Conservation (phyloP, 2,329 filamentous ascomycete genomes). For the Chalaropsis ovoidea region DNA sequence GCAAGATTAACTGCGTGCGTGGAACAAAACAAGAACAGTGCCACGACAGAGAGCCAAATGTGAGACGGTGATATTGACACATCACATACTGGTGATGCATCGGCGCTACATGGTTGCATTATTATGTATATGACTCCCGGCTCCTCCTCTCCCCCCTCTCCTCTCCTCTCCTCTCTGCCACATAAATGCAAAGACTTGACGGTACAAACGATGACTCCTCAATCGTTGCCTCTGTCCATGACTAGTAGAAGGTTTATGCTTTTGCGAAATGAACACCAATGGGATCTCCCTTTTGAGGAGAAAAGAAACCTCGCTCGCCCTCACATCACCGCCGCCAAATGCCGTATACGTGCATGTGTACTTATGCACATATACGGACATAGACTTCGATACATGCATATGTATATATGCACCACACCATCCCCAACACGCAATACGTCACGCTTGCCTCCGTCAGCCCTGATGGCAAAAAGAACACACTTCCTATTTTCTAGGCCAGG, state of each 20-base stretch:
- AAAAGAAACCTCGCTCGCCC: constrained; percentile 2
- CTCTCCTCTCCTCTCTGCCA: background rate
- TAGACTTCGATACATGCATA: background rate
- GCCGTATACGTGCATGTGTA: background rate
- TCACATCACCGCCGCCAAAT: background rate
- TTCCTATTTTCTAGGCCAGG: background rate
- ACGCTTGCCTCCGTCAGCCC: background rate
- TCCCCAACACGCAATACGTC: no score
- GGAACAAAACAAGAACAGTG: constrained; percentile 11
- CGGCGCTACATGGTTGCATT: no score
- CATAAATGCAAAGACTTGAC: background rate
- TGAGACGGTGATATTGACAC: background rate
- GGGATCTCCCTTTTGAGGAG: background rate
- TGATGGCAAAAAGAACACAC: background rate
- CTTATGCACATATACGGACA: background rate
- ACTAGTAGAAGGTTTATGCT: constrained; percentile 5
- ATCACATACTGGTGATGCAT: no score
- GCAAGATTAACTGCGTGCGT: constrained; percentile 9
- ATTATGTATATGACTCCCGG: background rate
- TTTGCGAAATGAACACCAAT: constrained; percentile 4
- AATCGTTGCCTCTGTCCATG: background rate
- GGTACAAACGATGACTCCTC: constrained; percentile 6
- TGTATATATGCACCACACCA: background rate
- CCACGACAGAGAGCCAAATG: background rate
- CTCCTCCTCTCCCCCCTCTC: background rate